These are phyloP conservation scores for Pleurozium schreberi DNA, from an alignment of 225 moss, liverwort and hornwort species.

Conservation along the genomic window DNA sequence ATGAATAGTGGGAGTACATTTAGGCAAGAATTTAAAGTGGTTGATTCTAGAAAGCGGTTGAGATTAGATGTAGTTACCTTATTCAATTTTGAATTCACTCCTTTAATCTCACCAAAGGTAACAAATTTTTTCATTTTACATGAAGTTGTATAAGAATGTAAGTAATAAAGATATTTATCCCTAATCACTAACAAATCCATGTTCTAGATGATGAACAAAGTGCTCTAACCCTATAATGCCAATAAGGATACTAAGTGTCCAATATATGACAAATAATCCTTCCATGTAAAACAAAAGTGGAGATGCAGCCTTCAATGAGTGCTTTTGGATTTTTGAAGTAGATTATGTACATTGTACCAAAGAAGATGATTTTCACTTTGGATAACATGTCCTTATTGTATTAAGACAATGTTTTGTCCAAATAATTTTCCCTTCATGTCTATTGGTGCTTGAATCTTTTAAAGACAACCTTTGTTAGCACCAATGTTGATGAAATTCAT, in stretches of 20 bases:
- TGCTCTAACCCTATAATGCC: no score
- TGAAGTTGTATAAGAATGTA: no score
- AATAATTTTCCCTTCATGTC: background rate
- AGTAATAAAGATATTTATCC: background rate
- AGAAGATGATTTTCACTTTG: rapidly evolving
- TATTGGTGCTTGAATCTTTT: no score
- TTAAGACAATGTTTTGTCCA: background rate
- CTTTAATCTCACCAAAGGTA: no score
- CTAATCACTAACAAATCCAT: background rate
- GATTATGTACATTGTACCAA: background rate
- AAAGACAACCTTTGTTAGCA: no score
- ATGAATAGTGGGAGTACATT: no score
- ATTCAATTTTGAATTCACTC: no score
- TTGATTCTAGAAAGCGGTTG: no score
- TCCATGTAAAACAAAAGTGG: no score
- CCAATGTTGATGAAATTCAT: background rate
- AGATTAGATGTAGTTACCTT: no score
- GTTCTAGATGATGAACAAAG: background rate
- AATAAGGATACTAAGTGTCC: rapidly evolving
- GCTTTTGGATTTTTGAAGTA: background rate
- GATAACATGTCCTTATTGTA: rapidly evolving
- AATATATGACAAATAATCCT: background rate
- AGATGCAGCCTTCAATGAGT: background rate
- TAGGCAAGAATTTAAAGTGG: no score
- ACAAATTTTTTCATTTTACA: no score